Percentiles rank a stretch among this genome's conserved stretches.
Conservation (phyloP, 768 basidiomycete genomes). For the Pleurotus giganteus region DNA sequence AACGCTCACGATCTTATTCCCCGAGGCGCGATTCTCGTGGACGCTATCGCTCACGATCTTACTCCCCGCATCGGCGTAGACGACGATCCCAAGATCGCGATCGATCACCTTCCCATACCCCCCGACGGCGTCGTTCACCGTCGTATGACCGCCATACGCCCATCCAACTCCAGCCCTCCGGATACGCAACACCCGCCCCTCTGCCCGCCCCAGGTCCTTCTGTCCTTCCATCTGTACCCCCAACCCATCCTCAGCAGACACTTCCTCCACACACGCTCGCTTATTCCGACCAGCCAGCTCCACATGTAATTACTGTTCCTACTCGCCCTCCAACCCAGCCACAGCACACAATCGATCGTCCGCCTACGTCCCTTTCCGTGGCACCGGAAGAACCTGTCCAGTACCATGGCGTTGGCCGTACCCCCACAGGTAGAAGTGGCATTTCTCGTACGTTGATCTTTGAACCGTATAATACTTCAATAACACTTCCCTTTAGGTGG, state of each 20-base stretch:
- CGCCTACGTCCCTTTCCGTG: background rate
- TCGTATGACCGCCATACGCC: conserved; percentile 9
- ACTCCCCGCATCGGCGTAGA: conserved; percentile 9
- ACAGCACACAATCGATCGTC: conserved; percentile 14
- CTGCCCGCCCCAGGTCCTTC: conserved; percentile 3
- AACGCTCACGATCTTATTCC: conserved; percentile 12
- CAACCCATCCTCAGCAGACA: background rate
- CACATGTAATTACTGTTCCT: conserved; percentile 15
- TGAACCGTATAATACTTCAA: background rate
- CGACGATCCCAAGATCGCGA: conserved; percentile 16
- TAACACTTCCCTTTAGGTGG: background rate
- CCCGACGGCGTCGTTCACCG: conserved; percentile 11
- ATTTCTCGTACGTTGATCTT: background rate
- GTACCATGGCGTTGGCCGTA: conserved; percentile 1
- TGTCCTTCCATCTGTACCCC: background rate
- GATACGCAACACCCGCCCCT: conserved; percentile 1
- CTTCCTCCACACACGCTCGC: background rate
- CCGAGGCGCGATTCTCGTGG: conserved; percentile 1
- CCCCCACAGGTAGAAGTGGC: background rate
- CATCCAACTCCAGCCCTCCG: background rate
- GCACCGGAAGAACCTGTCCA: conserved; percentile 1
- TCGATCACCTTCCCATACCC: conserved; percentile 10
- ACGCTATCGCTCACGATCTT: conserved; percentile 23
- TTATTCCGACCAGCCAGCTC: background rate
- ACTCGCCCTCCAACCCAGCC: conserved; percentile 14